phyloP scores from a whole-genome alignment of 2,329 filamentous ascomycete genomes.

The Chaetomiaceae sp. region DNA sequence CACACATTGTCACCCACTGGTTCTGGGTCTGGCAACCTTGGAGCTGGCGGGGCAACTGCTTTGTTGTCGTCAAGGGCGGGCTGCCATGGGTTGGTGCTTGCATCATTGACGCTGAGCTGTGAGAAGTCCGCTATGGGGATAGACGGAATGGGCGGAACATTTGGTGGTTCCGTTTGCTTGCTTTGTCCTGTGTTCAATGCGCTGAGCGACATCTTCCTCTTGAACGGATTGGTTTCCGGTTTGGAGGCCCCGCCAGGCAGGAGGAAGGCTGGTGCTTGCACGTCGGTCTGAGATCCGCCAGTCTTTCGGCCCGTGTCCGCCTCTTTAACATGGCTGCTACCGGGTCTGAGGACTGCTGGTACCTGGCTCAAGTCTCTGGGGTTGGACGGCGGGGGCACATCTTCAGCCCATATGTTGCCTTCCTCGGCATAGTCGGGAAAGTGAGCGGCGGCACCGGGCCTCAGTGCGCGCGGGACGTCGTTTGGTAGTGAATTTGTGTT shows the following conservation, averaged over 20 bases:
- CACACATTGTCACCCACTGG: conserved; percentile 34
- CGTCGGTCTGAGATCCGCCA: conserved; percentile 20
- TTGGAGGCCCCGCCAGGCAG: conserved; percentile 26
- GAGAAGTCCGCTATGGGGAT: conserved; percentile 33
- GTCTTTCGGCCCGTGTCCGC: conserved; percentile 9
- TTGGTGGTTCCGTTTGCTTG: not conserved
- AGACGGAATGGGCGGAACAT: conserved; percentile 14
- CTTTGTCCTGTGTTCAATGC: conserved; percentile 3
- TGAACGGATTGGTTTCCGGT: conserved; percentile 51
- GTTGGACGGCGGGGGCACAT: not conserved
- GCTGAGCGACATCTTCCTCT: conserved; percentile 38
- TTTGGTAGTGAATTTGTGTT: not conserved
- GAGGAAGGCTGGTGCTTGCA: conserved; percentile 32
- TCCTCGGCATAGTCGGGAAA: conserved; percentile 31
- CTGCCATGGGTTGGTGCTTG: conserved; percentile 44
- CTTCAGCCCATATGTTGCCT: conserved; percentile 35
- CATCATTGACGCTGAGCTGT: conserved; percentile 40
- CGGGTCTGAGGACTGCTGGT: conserved; percentile 24
- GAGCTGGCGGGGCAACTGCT: conserved; percentile 21
- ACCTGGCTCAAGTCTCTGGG: conserved; percentile 15
- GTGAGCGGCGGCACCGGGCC: conserved; percentile 30
- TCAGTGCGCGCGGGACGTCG: conserved; percentile 32
- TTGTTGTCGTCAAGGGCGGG: conserved; percentile 33
- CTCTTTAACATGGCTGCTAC: conserved; percentile 16
- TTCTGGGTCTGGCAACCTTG: conserved; percentile 30